Evolutionary conservation across 306 rosid species (phyloP).

Genomic region (Sicyos baderoa): DNA sequence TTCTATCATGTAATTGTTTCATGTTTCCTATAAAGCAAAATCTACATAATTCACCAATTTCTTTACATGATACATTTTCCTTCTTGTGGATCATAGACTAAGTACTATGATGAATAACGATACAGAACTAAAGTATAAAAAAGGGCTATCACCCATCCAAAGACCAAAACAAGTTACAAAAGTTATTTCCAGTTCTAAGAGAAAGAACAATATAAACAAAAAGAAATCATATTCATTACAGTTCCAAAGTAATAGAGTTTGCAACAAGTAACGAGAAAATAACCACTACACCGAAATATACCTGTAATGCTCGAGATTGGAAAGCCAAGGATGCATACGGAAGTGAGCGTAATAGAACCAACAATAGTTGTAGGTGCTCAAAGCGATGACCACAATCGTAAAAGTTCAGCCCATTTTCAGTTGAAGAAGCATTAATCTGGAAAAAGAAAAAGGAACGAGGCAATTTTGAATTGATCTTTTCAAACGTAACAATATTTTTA

Average conservation of each 20-base stretch:
- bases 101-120: slow-evolving; percentile 8
- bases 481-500: too few species aligned
- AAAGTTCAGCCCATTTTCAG: slow-evolving; percentile 73
- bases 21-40: too few species aligned
- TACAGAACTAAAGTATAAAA: not conserved
- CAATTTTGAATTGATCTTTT: not conserved
- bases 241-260: not conserved
- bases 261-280: not conserved
- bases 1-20: too few species aligned
- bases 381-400: slow-evolving; percentile 85
- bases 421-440: slow-evolving; percentile 82
- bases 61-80: not conserved
- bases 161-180: not conserved
- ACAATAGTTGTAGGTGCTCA: slow-evolving; percentile 66
- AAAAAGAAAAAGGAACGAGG: not conserved
- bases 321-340: slow-evolving; percentile 73
- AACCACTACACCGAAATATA: slow-evolving; percentile 22
- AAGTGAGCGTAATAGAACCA: slow-evolving; percentile 86
- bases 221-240: not conserved
- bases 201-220: not conserved
- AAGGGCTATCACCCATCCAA: not conserved
- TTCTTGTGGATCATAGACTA: not conserved
- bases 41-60: not conserved
- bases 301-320: slow-evolving; percentile 90
- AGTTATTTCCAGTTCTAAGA: not conserved